Percentiles rank a stretch among this genome's conserved stretches.
Conservation (phyloP, 441 rosid species). For the Populus hybrid region DNA sequence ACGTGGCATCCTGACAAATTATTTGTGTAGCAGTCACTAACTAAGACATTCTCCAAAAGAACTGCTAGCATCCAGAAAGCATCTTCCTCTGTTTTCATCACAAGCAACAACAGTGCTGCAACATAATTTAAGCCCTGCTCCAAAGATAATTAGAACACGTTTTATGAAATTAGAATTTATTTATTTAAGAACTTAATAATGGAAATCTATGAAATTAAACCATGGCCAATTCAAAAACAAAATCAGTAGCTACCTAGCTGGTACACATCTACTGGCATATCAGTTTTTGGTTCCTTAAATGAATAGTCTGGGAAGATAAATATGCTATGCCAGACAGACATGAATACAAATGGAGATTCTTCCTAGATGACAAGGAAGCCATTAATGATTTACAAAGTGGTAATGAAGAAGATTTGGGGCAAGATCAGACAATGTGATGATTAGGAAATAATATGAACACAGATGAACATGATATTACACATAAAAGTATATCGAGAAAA, state of each 20-base stretch:
- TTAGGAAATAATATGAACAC: not conserved
- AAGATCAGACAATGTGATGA: not conserved
- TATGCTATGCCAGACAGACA: not conserved
- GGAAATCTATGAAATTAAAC: not conserved
- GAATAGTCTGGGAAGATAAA: not conserved
- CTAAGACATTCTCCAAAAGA: slow-evolving; percentile 88
- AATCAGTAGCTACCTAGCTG: not conserved
- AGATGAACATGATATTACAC: not conserved
- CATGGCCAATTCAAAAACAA: not conserved
- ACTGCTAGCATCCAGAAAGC: slow-evolving; percentile 99
- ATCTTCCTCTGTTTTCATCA: slow-evolving; percentile 99
- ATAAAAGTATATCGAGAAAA: not conserved
- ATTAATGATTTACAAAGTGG: not conserved
- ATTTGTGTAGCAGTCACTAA: slow-evolving; percentile 88
- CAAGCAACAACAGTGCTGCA: slow-evolving; percentile 88
- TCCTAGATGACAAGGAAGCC: not conserved
- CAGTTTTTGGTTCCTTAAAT: not conserved
- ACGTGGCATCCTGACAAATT: slow-evolving; percentile 97
- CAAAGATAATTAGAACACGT: slow-evolving; percentile 11
- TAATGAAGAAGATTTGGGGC: not conserved
- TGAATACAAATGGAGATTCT: not conserved
- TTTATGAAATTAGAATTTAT: not conserved
- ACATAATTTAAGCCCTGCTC: slow-evolving; percentile 91
- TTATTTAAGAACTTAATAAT: not conserved
- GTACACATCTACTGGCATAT: not conserved